A percentile compares a stretch with the other conserved stretches of the same genome.
phyloP scores from a whole-genome alignment of 2,329 filamentous ascomycete species.

The Penicillium sp. region DNA sequence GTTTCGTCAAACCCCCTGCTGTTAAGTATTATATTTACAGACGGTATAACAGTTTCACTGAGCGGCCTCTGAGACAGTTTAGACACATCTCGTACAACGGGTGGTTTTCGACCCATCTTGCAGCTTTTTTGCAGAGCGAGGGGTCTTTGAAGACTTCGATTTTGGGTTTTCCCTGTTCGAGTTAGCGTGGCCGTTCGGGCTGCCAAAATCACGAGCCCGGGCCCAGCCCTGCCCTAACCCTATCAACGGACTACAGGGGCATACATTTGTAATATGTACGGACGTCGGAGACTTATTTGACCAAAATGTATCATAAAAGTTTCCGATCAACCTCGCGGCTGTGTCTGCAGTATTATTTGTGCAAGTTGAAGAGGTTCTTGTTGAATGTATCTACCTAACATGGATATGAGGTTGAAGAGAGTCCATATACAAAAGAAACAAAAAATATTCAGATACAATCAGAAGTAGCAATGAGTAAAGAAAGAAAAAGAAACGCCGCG shows the following conservation, averaged over 20 bases:
- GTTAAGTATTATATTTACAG: slow-evolving; percentile 10
- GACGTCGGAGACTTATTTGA: too few relatives aligned
- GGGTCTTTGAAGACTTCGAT: background rate
- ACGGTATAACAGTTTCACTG: slow-evolving; percentile 25
- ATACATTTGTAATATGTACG: too few relatives aligned
- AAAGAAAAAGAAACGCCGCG: background rate
- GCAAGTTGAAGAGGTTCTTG: background rate
- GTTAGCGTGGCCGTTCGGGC: background rate
- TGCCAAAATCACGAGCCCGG: background rate
- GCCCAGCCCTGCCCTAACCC: background rate
- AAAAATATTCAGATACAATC: background rate
- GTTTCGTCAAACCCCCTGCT: background rate
- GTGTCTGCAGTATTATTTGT: too few relatives aligned
- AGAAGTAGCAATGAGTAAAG: background rate
- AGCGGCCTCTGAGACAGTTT: slow-evolving; percentile 26
- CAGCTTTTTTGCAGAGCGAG: background rate
- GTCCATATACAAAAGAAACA: background rate
- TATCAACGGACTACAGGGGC: too few relatives aligned
- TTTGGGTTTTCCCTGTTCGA: background rate
- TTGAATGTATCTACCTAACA: background rate
- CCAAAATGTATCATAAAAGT: too few relatives aligned
- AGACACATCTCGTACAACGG: slow-evolving; percentile 17
- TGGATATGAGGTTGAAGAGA: background rate
- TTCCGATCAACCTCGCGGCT: too few relatives aligned
- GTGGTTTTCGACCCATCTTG: background rate